Evolutionary conservation across 2,329 filamentous ascomycete species (phyloP).

Genomic region (Diaporthe sp.): DNA sequence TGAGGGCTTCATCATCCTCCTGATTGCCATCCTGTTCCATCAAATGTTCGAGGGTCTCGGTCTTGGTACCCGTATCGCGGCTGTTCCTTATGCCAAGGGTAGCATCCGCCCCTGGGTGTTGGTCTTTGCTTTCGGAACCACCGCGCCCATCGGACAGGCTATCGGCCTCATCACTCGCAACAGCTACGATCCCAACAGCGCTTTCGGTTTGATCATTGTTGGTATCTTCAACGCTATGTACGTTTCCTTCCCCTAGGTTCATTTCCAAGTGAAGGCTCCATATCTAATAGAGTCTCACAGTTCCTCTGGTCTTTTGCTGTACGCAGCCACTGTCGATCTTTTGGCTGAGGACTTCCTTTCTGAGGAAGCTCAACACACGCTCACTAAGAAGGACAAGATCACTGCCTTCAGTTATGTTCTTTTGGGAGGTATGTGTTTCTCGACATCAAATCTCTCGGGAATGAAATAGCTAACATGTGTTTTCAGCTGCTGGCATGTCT

Average conservation of each 20-base stretch:
- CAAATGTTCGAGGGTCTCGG: conserved; percentile 79
- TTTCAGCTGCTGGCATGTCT: conserved; percentile 60
- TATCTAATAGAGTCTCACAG: conserved; percentile 48
- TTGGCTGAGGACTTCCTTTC: conserved; percentile 76
- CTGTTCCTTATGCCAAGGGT: conserved; percentile 70
- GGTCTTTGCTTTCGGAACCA: conserved; percentile 74
- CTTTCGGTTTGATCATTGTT: conserved; percentile 74
- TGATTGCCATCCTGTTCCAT: conserved; percentile 80
- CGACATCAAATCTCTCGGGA: not conserved
- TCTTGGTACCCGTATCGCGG: conserved; percentile 78
- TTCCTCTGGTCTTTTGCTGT: conserved; percentile 72
- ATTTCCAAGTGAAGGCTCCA: not conserved
- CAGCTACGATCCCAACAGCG: conserved; percentile 73
- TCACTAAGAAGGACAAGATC: conserved; percentile 68
- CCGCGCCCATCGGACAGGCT: conserved; percentile 75
- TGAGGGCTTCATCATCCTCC: conserved; percentile 75
- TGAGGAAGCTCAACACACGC: conserved; percentile 63
- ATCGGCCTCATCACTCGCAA: conserved; percentile 71
- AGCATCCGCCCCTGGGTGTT: conserved; percentile 73
- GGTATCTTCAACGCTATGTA: conserved; percentile 76
- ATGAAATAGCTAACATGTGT: conserved; percentile 33
- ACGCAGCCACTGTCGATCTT: conserved; percentile 74
- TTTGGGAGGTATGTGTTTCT: conserved; percentile 60
- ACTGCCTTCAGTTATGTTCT: conserved; percentile 66
- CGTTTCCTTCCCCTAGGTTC: conserved; percentile 45